Evolutionary conservation across 768 basidiomycete genomes (phyloP).

Genomic region (Mycena chlorophos): DNA sequence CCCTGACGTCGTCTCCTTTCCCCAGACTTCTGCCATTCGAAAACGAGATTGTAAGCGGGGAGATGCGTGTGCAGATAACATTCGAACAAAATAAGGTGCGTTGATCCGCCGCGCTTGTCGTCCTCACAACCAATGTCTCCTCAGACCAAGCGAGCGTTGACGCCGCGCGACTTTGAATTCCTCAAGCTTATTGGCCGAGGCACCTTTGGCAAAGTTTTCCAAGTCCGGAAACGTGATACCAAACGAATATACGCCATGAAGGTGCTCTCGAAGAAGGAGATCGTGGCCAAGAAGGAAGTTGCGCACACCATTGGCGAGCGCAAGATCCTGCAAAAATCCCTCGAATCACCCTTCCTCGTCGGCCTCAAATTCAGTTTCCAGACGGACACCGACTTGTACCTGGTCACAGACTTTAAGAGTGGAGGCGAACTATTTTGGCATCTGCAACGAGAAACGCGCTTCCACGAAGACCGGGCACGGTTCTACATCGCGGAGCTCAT

Average conservation of each 20-base stretch:
- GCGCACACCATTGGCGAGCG: slow-evolving; percentile 99
- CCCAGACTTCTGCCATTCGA: slow-evolving; percentile 72
- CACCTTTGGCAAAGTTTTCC: slow-evolving; percentile 98
- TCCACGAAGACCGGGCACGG: slow-evolving; percentile 87
- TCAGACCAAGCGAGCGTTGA: slow-evolving; percentile 82
- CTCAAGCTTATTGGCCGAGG: slow-evolving; percentile 98
- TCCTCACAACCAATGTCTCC: slow-evolving; percentile 19
- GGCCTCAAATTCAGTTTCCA: slow-evolving; percentile 99
- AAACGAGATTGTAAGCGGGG: slow-evolving; percentile 83
- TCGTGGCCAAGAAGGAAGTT: slow-evolving; percentile 98
- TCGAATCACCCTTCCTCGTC: slow-evolving; percentile 95
- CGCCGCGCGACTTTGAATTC: slow-evolving; percentile 97
- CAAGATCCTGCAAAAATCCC: slow-evolving; percentile 92
- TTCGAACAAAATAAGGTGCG: slow-evolving; percentile 88
- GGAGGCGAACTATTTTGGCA: slow-evolving; percentile 99
- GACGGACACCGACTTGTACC: slow-evolving; percentile 90
- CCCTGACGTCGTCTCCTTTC: slow-evolving; percentile 13
- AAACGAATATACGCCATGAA: slow-evolving; percentile 99
- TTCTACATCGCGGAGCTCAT: slow-evolving; percentile 98
- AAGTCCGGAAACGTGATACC: slow-evolving; percentile 97
- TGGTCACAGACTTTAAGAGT: slow-evolving; percentile 98
- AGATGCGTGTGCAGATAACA: slow-evolving; percentile 92
- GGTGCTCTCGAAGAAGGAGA: slow-evolving; percentile 97
- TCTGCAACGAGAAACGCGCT: slow-evolving; percentile 91
- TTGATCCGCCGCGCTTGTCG: slow-evolving; percentile 26